Evolutionary conservation across 192 early-diverging fungal species (phyloP).

Genomic region (Rhizophagus clarus): DNA sequence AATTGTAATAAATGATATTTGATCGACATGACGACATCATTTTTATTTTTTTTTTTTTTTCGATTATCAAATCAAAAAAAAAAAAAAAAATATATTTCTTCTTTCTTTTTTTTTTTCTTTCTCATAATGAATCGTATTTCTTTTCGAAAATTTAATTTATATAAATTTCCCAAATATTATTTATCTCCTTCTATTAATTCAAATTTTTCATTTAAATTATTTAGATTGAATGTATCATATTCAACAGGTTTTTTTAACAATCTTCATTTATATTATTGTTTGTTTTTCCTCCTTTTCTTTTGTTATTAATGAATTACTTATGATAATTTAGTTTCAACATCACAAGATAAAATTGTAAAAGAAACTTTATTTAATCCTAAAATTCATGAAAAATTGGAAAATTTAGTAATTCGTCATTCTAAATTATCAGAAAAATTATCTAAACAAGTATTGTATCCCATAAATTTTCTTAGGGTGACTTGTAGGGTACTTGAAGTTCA

Average conservation of each 20-base stretch:
- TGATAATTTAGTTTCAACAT: neutral
- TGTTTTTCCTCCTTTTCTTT: too few relatives aligned
- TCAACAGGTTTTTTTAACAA: neutral
- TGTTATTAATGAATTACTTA: too few relatives aligned
- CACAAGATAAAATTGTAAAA: neutral
- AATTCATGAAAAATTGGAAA: slow-evolving; percentile 21
- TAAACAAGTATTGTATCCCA: neutral
- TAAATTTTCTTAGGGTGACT: too few relatives aligned
- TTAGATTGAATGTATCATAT: too few relatives aligned
- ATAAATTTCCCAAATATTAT: neutral
- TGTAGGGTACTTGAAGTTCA: too few relatives aligned
- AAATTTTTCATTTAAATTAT: too few relatives aligned
- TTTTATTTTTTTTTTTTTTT: too few relatives aligned
- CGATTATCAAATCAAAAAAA: too few relatives aligned
- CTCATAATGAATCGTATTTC: neutral
- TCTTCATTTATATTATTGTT: too few relatives aligned
- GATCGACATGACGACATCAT: too few relatives aligned
- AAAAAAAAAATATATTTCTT: too few relatives aligned
- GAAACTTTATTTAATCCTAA: slow-evolving; percentile 19
- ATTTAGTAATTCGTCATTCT: slow-evolving; percentile 8
- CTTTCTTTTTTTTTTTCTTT: neutral
- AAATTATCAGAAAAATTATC: neutral
- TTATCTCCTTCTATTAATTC: neutral
- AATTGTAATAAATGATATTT: too few relatives aligned
- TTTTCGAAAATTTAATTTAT: neutral